Evolutionary conservation across 2,329 filamentous ascomycete species (phyloP), one percentile per base, ranked within the genome.

Genomic region (Fusarium pseudocircinatum): DNA sequence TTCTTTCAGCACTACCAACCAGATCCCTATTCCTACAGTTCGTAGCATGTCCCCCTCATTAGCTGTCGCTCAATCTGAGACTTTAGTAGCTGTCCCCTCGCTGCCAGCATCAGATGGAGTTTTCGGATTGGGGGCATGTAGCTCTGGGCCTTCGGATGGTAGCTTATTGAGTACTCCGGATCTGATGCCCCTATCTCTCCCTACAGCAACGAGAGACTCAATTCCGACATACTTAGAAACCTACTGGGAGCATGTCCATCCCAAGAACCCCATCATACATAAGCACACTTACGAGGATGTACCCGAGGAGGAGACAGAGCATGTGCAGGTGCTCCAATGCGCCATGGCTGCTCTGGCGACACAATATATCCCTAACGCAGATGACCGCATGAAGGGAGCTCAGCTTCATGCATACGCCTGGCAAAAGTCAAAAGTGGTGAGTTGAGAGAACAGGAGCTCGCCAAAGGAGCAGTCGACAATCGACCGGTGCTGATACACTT

Each of bases 281-380:
- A 83, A 82, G 64, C 78, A 80, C 28, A 84, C 83, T 20, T 84
- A 86, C 44, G 84, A 87, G 63, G 81, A 79, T 32, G 79, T 79
- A 24, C 68, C 76, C 11, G 74, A 73, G 16, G 70, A 60, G 32
- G 65, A 68, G 13, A 78, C 80, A 9, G 84, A 85, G 60, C 78
- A 81, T 34, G 40, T 79, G 12, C 84, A 87, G 60, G 79, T 86
- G 46, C 80, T 89, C 50, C 83, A 81, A 20, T 88, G 84, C 68
- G 86, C 87, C 67, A 89, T 90, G 87, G 88, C 87, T 28, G 87
- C 88, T n/a, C 78, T 89, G 36, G 88, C 85, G 50, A 86, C 87
- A 28, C 87, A 89, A 74, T 86, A 84, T 67, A 79, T 88, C 60
- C 79, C 82, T 54, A 80, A 82, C 75, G 83, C 83, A 77, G 86